A percentile compares a stretch with the other conserved stretches of the same genome.
Evolutionary conservation across 768 basidiomycete genomes (phyloP).

Genomic region (Lentinula aciculospora): DNA sequence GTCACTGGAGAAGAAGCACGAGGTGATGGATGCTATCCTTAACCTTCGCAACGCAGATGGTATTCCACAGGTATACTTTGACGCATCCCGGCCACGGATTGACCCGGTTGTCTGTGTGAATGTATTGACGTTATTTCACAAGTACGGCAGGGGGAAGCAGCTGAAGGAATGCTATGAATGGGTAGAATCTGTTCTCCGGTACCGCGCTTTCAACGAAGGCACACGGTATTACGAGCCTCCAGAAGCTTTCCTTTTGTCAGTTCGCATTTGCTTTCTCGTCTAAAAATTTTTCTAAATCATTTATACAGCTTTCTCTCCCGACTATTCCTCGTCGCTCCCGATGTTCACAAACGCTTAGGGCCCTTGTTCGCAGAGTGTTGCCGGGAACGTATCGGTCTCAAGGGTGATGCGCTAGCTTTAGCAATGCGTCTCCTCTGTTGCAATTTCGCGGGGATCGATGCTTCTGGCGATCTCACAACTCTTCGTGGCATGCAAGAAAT

Average conservation of each 20-base stretch:
- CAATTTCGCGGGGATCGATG: conserved; percentile 30
- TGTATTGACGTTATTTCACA: conserved; percentile 42
- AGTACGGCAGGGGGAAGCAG: conserved; percentile 40
- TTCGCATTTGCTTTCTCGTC: neutral
- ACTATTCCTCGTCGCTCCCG: conserved; percentile 34
- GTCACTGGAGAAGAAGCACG: conserved; percentile 16
- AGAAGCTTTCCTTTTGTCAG: conserved; percentile 2
- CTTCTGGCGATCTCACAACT: conserved; percentile 37
- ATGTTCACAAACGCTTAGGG: conserved; percentile 29
- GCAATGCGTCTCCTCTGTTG: conserved; percentile 51
- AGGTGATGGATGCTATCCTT: conserved; percentile 56
- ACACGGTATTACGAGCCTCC: conserved; percentile 48
- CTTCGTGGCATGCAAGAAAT: conserved; percentile 44
- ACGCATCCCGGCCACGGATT: conserved; percentile 39
- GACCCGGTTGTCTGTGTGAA: conserved; percentile 53
- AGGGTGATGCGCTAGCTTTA: conserved; percentile 49
- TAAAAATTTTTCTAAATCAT: conserved; percentile 18
- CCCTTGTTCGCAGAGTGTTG: conserved; percentile 39
- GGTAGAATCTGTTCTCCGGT: conserved; percentile 41
- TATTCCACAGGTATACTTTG: conserved; percentile 38
- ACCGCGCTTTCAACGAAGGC: conserved; percentile 50
- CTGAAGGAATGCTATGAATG: conserved; percentile 39
- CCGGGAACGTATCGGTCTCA: conserved; percentile 42
- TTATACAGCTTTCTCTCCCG: conserved; percentile 44
- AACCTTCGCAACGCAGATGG: conserved; percentile 42